These are phyloP conservation scores for Paulownia fortunei DNA, from an alignment of 257 asterid species.

Conservation along the genomic window DNA sequence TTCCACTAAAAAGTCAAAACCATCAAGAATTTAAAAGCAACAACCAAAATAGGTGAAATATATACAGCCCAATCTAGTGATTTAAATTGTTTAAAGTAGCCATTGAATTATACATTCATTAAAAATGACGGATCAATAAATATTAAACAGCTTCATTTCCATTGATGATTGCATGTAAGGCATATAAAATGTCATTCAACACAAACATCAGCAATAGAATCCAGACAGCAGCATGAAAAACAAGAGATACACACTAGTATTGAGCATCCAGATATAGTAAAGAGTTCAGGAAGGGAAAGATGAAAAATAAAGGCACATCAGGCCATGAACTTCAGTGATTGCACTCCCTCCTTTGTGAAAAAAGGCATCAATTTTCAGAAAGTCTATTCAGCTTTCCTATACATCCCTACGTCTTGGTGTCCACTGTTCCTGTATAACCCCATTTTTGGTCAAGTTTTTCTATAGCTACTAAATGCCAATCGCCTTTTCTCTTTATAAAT, in stretches of 20 bases:
- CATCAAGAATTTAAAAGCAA: constrained; percentile 15
- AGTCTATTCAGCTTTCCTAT: not conserved
- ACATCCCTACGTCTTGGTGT: constrained; percentile 4
- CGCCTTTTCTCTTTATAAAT: not conserved
- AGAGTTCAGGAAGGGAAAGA: not conserved
- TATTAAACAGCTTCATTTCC: not conserved
- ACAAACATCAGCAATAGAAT: constrained; percentile 8
- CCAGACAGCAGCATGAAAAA: not conserved
- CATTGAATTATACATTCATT: not conserved
- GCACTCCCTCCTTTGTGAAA: not conserved
- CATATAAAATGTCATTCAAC: constrained; percentile 21
- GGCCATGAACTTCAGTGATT: not conserved
- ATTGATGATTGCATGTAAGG: not conserved
- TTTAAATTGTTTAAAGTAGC: not conserved
- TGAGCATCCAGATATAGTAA: not conserved
- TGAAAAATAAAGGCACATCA: not conserved
- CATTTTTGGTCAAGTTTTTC: not conserved
- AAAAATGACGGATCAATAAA: not conserved
- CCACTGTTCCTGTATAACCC: not conserved
- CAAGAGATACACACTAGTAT: not conserved
- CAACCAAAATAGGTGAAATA: not conserved
- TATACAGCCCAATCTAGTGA: not conserved
- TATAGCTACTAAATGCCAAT: not conserved
- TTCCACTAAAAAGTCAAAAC: not conserved
- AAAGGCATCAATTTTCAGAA: not conserved